Evolutionary conservation across 495 filamentous ascomycete genomes (phyloP), one percentile per base, ranked within the genome.

Genomic region (Xylaria bambusicola): DNA sequence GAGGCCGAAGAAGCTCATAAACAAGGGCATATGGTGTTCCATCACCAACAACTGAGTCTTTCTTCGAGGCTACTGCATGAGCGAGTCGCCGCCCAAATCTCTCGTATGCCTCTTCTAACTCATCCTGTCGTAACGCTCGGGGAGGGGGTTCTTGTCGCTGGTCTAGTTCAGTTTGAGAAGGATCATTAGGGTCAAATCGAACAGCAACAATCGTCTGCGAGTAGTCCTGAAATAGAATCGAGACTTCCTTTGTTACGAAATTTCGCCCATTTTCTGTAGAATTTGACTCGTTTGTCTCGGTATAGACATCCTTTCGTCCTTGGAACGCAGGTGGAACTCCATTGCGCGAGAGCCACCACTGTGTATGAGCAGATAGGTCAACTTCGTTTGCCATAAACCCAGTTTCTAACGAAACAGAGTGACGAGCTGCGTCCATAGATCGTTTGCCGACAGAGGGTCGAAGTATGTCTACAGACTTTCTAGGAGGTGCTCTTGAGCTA

Each of bases 91-190:
- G 80, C 26, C 94, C 94, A 67, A 90, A 91, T 44, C 84, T 81
- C 12, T 85, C 77, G 71, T 94, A 91, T 18, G 88, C 90, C 58
- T 86, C 80, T 71, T 98, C 95, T 7, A 98, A 83, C 67, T 97
- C 88, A 67, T 98, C 94, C 72, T 97, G 93, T n/a, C 94, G 89
- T 36, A 89, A 83, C 6, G 81, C 77, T n/a, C 86, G 79, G 8
- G 94, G 93, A 7, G 94, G 93, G 1, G 82, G 74, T 64, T 98
- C 90, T 63, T 98, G 94, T 18, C 88, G 86, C 72, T 98, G 94
- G 62, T 95, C 90, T 8, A 97, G 70, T 2, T 77, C 73, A 9
- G 86, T 87, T 63, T 92, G 86, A 35, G 80, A 73, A 7, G 89
- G 83, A 65, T 96, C 86, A 44, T 85, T 80, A 2, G 86, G 76